Evolutionary conservation across 2,329 filamentous ascomycete genomes (phyloP), one percentile per base, ranked within the genome.

Genomic region (Dichotomopilus funicola): DNA sequence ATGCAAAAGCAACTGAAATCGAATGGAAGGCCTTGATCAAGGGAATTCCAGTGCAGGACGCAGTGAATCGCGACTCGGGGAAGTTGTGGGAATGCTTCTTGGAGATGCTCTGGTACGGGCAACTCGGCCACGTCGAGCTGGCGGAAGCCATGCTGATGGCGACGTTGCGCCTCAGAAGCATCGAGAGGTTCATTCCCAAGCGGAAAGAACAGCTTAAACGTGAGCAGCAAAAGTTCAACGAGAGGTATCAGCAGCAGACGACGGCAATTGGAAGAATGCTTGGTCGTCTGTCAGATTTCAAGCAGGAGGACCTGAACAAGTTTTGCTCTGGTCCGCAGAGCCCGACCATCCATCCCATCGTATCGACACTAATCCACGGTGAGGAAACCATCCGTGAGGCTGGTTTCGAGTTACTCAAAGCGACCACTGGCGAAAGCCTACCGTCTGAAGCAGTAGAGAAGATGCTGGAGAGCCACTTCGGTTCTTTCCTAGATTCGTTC

Each of bases 361-460:
- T 96, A 46, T 86, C 87, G 4, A 80, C 89, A 13, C 81, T 96
- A 6, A 84, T 96, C 54, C 91, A 91, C 44, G 88, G 89, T 12
- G 86, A 95, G 62, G 77, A 87, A 54, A 80, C 85, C 56, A 85
- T 94, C 37, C 90, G 89, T 59, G 86, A 91, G 67, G 87, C 89
- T 12, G 86, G 88, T 1, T 81, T 91, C 6, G 87, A 91, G 62
- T 75, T 97, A 34, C 80, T 97, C 61, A 96, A 96, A 70, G 83
- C 83, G 38, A 82, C 92, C 64, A 94, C 89, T 38, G 81, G 81
- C 7, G 83, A 95, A 68, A 67, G 75, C 37, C 74, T 72, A 19
- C 77, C 80, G 49, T 70, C 72, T 40, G 78, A 79, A 11, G 78
- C 78, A 5, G 68, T 82, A n/a, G 67, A 67, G 8, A 72, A 69